These are phyloP conservation scores for Trypanosoma lewisi DNA, from an alignment of 208 protist species.

Conservation along the genomic window DNA sequence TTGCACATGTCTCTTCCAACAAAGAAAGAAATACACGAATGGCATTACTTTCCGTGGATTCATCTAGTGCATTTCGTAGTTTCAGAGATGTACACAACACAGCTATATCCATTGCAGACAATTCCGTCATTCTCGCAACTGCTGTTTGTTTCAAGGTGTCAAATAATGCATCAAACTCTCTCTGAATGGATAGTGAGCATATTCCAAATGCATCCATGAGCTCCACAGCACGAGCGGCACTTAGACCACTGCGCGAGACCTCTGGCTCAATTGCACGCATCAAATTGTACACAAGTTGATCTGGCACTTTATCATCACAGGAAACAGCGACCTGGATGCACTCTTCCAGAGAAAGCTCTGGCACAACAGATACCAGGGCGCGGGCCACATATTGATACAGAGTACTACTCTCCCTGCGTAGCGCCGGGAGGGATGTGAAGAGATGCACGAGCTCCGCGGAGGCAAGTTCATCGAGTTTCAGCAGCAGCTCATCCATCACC, in stretches of 20 bases:
- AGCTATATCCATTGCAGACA: constrained; percentile 67
- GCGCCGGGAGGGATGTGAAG: constrained; percentile 62
- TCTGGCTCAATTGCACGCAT: constrained; percentile 42
- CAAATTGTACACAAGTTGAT: constrained; percentile 45
- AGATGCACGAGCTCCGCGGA: constrained; percentile 59
- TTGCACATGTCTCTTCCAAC: constrained; percentile 44
- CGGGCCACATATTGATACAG: constrained; percentile 48
- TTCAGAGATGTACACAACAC: constrained; percentile 60
- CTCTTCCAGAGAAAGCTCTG: constrained; percentile 77
- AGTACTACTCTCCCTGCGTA: constrained; percentile 55
- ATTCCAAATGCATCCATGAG: constrained; percentile 60
- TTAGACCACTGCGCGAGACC: constrained; percentile 27
- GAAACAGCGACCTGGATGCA: constrained; percentile 51
- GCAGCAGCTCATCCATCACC: constrained; percentile 61
- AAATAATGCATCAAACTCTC: constrained; percentile 20
- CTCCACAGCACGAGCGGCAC: constrained; percentile 47
- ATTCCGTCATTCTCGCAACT: constrained; percentile 28
- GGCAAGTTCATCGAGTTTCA: constrained; percentile 46
- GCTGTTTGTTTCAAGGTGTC: constrained; percentile 21
- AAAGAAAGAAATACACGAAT: constrained; percentile 37
- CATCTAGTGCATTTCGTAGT: constrained; percentile 20
- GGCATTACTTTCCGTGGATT: constrained; percentile 27
- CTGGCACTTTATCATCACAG: constrained; percentile 45
- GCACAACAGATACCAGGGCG: constrained; percentile 44
- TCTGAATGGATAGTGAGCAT: constrained; percentile 18